Conservation (phyloP, 805 yeast genomes). For the Kodamaea laetipori region DNA sequence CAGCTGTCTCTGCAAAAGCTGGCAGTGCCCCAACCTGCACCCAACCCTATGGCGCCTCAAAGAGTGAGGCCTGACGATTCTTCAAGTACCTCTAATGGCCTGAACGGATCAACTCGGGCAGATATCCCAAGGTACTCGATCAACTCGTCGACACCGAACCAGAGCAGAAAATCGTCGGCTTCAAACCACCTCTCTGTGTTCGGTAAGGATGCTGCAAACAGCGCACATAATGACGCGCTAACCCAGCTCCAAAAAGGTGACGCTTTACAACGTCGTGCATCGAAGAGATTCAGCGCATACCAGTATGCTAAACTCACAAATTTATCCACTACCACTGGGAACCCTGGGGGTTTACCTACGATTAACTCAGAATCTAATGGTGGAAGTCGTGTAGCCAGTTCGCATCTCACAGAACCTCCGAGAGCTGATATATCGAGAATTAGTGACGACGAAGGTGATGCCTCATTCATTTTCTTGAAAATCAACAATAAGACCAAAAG, state of each 20-base stretch:
- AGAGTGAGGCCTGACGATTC: constrained; percentile 1
- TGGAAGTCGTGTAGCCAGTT: constrained; percentile 7
- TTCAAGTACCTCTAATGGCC: not conserved
- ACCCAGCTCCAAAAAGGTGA: constrained; percentile 79
- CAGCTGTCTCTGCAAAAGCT: constrained; percentile 14
- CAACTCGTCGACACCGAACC: constrained; percentile 9
- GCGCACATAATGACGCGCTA: constrained; percentile 54
- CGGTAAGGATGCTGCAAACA: not conserved
- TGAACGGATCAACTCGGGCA: not conserved
- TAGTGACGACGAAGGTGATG: constrained; percentile 11
- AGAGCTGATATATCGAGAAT: not conserved
- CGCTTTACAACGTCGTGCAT: constrained; percentile 86
- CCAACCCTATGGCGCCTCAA: constrained; percentile 1
- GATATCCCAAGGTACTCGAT: constrained; percentile 5
- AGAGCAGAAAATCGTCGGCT: not conserved
- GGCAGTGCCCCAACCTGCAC: constrained; percentile 8
- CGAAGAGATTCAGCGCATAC: constrained; percentile 90
- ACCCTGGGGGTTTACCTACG: constrained; percentile 16
- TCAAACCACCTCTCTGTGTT: not conserved
- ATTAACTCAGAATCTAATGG: constrained; percentile 12
- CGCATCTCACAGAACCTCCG: not conserved
- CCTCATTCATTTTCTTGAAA: constrained; percentile 46
- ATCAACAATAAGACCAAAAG: constrained; percentile 58
- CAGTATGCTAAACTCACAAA: constrained; percentile 78
- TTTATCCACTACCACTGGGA: constrained; percentile 18